These are phyloP conservation scores for Suillus subluteus DNA, from an alignment of 768 basidiomycete species.

Conservation along the genomic window DNA sequence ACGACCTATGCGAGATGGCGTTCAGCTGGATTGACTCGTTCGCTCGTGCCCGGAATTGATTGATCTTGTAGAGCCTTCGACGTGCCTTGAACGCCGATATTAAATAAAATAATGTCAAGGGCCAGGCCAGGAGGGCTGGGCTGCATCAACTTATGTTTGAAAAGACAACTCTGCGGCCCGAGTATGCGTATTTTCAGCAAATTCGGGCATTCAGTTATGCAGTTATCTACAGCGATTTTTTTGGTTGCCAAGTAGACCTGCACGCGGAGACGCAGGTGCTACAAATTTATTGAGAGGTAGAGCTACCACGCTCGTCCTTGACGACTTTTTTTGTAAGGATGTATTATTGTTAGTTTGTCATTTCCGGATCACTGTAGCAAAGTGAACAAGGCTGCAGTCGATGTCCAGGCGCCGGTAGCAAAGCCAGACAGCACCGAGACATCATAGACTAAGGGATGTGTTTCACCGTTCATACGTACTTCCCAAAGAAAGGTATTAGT, in stretches of 20 bases:
- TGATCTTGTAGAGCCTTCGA: not conserved
- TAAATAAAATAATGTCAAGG: not conserved
- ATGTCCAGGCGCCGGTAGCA: not conserved
- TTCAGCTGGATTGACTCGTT: not conserved
- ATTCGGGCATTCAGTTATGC: not conserved
- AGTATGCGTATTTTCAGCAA: not conserved
- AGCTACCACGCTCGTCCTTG: not conserved
- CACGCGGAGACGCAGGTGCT: not conserved
- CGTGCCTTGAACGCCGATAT: not conserved
- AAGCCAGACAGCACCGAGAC: not conserved
- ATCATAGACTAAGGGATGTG: not conserved
- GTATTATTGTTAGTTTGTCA: not conserved
- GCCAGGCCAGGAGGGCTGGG: not conserved
- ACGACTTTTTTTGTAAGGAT: not conserved
- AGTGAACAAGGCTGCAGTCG: not conserved
- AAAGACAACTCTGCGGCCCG: not conserved
- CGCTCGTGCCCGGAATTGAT: not conserved
- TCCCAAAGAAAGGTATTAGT: slow-evolving; percentile 88
- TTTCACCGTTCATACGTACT: slow-evolving; percentile 63
- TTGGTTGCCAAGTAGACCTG: not conserved
- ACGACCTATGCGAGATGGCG: not conserved
- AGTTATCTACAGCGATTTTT: not conserved
- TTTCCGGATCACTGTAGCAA: not conserved
- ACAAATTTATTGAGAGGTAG: not conserved
- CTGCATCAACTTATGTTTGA: not conserved